Conservation (phyloP, 176 grass and related monocot genomes). For the Oryza nivara region DNA sequence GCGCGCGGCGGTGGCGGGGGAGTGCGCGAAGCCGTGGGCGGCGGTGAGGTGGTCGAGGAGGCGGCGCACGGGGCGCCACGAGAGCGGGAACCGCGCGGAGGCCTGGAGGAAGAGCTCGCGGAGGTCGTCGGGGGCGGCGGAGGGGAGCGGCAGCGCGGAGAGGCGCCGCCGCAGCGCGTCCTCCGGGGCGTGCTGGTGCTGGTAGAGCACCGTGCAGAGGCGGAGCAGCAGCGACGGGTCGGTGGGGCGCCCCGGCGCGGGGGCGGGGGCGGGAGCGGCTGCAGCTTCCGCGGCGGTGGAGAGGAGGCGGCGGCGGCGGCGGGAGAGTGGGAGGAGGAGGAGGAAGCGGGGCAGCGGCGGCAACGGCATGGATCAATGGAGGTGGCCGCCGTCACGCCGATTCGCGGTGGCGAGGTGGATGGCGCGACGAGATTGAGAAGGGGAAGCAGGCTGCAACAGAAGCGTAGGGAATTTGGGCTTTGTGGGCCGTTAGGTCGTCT, state of each 20-base stretch:
- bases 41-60: constrained; percentile 68
- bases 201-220: constrained; percentile 82
- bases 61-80: constrained; percentile 79
- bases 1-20: constrained; percentile 60
- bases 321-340: constrained; percentile 1
- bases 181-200: constrained; percentile 69
- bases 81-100: constrained; percentile 62
- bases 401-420: too few species aligned
- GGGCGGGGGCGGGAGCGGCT: not conserved
- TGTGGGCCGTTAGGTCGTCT: too few species aligned
- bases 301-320: constrained; percentile 21
- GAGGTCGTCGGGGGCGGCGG: constrained; percentile 31
- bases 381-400: not conserved
- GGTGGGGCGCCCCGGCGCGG: constrained; percentile 21
- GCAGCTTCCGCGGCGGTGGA: not conserved
- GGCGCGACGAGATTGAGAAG: too few species aligned
- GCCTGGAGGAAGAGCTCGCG: constrained; percentile 83
- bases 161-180: constrained; percentile 54
- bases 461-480: too few species aligned
- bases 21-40: constrained; percentile 62
- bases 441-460: too few species aligned
- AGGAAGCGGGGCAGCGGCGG: constrained; percentile 4
- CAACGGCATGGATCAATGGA: not conserved
- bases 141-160: constrained; percentile 46
- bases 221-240: constrained; percentile 56